These are phyloP conservation scores for Coccomyxa sp. DNA, from an alignment of 139 green algal species.

Conservation along the genomic window DNA sequence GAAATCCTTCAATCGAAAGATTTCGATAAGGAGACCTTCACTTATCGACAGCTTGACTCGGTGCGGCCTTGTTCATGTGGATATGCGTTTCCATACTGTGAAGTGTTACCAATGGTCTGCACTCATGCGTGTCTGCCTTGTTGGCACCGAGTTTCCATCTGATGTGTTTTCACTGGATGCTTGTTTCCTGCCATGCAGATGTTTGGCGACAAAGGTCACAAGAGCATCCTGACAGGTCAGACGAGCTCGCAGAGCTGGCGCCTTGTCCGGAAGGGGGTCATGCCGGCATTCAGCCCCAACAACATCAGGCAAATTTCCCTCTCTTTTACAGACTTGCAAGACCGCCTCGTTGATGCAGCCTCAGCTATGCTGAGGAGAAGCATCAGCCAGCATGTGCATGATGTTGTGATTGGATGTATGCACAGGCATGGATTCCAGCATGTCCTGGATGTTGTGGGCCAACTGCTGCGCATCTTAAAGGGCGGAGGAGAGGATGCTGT, in stretches of 20 bases:
- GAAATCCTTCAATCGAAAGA: not conserved
- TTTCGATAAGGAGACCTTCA: not conserved
- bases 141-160: too few species aligned
- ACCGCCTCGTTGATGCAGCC: not conserved
- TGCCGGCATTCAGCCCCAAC: not conserved
- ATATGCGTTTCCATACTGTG: too few species aligned
- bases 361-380: not conserved
- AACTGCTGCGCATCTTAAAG: not conserved
- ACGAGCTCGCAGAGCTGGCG: not conserved
- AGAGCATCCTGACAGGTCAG: conserved; percentile 1
- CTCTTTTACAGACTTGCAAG: not conserved
- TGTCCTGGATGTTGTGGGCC: not conserved
- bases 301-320: not conserved
- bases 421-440: conserved; percentile 6
- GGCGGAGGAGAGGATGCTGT: not conserved
- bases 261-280: not conserved
- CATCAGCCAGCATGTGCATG: not conserved
- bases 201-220: not conserved
- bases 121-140: too few species aligned
- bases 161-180: too few species aligned
- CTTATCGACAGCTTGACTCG: not conserved
- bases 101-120: too few species aligned
- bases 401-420: not conserved
- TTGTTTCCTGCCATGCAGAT: not conserved
- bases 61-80: not conserved